phyloP scores from a whole-genome alignment of 2,329 filamentous ascomycete species.

The Colletotrichum theobromicola region DNA sequence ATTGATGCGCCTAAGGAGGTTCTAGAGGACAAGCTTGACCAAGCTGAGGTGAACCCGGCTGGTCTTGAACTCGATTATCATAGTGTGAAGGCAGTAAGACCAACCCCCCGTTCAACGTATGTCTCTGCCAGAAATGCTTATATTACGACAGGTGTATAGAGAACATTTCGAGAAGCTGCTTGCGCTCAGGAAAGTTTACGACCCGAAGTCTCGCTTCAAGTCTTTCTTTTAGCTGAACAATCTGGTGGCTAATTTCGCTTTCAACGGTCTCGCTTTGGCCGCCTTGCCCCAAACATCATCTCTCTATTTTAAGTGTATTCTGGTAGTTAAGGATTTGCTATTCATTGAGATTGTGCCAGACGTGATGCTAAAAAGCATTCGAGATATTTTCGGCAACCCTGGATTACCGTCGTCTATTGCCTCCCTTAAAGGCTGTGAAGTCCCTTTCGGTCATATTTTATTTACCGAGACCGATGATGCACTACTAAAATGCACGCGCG shows the following conservation, averaged over 20 bases:
- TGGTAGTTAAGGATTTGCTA: background rate
- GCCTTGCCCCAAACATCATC: background rate
- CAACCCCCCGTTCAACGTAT: background rate
- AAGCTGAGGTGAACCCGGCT: constrained; percentile 1
- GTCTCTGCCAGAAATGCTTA: background rate
- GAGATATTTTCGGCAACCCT: too few relatives aligned
- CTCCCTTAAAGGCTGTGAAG: background rate
- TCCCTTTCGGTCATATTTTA: background rate
- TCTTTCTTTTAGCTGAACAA: background rate
- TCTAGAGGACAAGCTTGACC: background rate
- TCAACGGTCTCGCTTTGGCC: background rate
- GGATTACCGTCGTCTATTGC: background rate
- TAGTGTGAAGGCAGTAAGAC: background rate
- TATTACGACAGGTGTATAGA: background rate
- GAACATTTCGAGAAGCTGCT: background rate
- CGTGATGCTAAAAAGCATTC: too few relatives aligned
- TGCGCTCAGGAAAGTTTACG: background rate
- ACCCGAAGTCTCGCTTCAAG: background rate
- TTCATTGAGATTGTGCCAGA: background rate
- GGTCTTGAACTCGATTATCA: constrained; percentile 1
- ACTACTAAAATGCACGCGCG: background rate
- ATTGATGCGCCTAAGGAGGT: background rate
- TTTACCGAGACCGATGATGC: background rate
- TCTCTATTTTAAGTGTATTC: background rate
- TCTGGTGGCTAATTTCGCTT: background rate